Percentiles rank a stretch among this genome's conserved stretches.
Conservation (phyloP, 139 green algal genomes). For the Chlamydomonas applanata region DNA sequence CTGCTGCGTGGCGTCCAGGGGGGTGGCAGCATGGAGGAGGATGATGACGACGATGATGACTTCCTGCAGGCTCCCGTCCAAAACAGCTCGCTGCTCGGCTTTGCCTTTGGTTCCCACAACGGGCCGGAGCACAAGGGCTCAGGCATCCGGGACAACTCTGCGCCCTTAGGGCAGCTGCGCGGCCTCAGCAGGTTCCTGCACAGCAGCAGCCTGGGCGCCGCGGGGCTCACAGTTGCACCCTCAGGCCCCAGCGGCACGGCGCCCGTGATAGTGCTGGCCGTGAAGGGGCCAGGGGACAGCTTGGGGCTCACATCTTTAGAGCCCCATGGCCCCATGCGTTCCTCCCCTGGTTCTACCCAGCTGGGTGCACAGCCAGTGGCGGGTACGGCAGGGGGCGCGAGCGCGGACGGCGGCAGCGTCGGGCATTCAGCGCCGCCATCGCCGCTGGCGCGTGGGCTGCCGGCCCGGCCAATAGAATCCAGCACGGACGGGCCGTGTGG, state of each 20-base stretch:
- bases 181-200: neutral
- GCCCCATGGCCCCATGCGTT: constrained; percentile 25
- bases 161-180: no score
- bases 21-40: no score
- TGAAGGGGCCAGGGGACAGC: constrained; percentile 45
- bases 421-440: neutral
- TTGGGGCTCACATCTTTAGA: constrained; percentile 29
- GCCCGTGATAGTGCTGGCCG: constrained; percentile 30
- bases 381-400: neutral
- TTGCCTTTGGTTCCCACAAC: no score
- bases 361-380: neutral
- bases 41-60: no score
- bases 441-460: neutral
- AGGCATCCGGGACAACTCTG: no score
- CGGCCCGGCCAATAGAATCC: neutral
- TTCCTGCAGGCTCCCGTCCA: no score
- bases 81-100: no score
- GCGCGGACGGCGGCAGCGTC: neutral
- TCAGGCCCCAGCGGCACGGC: neutral
- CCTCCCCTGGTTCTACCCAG: constrained; percentile 18
- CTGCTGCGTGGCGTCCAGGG: no score
- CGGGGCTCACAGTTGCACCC: neutral
- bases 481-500: neutral
- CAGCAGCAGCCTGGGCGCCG: constrained; percentile 8
- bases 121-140: no score